Conservation (phyloP, 306 rosid genomes). For the Quercus wislizeni region DNA sequence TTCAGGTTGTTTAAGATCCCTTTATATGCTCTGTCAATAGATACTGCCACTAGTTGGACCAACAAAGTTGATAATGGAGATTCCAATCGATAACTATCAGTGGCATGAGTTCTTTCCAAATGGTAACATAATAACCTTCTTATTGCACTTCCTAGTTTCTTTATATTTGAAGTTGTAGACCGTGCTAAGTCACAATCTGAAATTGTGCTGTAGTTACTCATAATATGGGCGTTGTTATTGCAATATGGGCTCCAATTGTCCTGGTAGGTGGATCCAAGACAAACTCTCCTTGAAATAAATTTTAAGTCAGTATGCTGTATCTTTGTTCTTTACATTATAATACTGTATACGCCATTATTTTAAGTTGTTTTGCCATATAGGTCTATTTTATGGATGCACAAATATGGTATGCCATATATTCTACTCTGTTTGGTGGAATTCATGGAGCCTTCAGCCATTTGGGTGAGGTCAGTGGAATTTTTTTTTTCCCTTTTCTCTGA, state of each 20-base stretch:
- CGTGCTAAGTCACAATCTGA: conserved; percentile 25
- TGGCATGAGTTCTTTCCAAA: conserved; percentile 97
- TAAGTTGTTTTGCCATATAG: conserved; percentile 44
- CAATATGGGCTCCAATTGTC: conserved; percentile 95
- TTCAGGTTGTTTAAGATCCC: neutral
- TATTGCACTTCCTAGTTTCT: conserved; percentile 13
- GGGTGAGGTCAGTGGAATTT: conserved; percentile 84
- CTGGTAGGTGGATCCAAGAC: conserved; percentile 55
- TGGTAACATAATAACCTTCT: conserved; percentile 48
- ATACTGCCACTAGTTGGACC: conserved; percentile 83
- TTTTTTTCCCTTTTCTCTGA: neutral
- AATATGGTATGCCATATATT: conserved; percentile 97
- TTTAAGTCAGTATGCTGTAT: conserved; percentile 13
- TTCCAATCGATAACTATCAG: conserved; percentile 66
- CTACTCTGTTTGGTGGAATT: conserved; percentile 91
- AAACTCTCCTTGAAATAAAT: conserved; percentile 14
- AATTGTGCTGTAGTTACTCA: conserved; percentile 53
- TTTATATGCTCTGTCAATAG: conserved; percentile 43
- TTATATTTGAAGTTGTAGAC: conserved; percentile 16
- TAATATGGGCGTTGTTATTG: conserved; percentile 59
- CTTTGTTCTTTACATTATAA: conserved; percentile 18
- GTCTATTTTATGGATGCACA: conserved; percentile 97
- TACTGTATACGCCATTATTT: conserved; percentile 6
- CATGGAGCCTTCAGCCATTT: conserved; percentile 94
- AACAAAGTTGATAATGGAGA: conserved; percentile 74